These are phyloP conservation scores for Coccinonectria pachysandricola DNA, from an alignment of 2,329 filamentous ascomycete genomes.

Conservation along the genomic window DNA sequence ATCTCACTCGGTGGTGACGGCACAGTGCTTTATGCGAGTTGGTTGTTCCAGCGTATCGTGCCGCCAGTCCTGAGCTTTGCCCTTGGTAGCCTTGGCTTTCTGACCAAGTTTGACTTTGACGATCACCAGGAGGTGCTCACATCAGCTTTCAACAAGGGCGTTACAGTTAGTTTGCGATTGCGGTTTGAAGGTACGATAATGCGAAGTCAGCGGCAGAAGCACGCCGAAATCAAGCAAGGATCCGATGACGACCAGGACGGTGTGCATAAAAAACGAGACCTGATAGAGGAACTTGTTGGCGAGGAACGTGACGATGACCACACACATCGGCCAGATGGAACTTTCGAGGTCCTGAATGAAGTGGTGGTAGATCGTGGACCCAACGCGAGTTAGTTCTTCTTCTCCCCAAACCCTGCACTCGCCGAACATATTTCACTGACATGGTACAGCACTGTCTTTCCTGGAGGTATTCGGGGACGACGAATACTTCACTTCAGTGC, in stretches of 20 bases:
- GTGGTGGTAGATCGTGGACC: conserved; percentile 93
- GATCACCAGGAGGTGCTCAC: conserved; percentile 59
- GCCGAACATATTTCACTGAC: too few relatives aligned
- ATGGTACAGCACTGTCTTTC: conserved; percentile 64
- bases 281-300: conserved; percentile 84
- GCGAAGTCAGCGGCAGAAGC: conserved; percentile 53
- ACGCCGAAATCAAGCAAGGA: conserved; percentile 11
- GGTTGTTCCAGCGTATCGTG: conserved; percentile 92
- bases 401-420: too few relatives aligned
- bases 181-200: conserved; percentile 92
- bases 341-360: conserved; percentile 88
- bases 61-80: conserved; percentile 89
- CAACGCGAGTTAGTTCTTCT: conserved; percentile 73
- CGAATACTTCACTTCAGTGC: conserved; percentile 86
- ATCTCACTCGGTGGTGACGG: conserved; percentile 89
- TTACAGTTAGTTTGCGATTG: conserved; percentile 77
- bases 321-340: conserved; percentile 76
- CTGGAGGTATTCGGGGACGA: conserved; percentile 92
- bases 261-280: conserved; percentile 42
- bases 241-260: conserved; percentile 29
- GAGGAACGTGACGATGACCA: conserved; percentile 74
- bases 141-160: conserved; percentile 67
- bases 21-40: conserved; percentile 93
- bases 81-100: conserved; percentile 82
- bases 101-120: conserved; percentile 93